Conservation (phyloP, 768 basidiomycete species). For the Boletus patriciae region DNA sequence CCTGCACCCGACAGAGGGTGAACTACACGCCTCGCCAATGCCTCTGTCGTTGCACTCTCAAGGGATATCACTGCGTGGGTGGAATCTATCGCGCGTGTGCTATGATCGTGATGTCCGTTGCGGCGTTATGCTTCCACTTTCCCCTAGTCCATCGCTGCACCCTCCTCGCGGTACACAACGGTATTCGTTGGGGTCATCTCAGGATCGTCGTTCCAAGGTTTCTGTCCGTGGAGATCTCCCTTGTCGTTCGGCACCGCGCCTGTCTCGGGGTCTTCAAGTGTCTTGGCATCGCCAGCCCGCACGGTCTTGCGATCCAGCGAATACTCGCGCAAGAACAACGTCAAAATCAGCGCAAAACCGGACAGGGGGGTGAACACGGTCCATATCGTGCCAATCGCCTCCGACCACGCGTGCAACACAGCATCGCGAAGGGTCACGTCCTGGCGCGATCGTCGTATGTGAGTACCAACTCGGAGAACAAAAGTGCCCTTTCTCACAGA, state of each 20-base stretch:
- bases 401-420: slow-evolving; percentile 62
- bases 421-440: slow-evolving; percentile 48
- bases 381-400: slow-evolving; percentile 66
- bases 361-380: slow-evolving; percentile 58
- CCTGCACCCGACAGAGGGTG: neutral
- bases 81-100: neutral
- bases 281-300: slow-evolving; percentile 31
- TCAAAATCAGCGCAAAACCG: slow-evolving; percentile 50
- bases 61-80: neutral
- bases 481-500: slow-evolving; percentile 8
- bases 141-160: neutral
- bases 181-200: neutral
- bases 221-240: too few relatives aligned
- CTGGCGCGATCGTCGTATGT: slow-evolving; percentile 28
- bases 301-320: slow-evolving; percentile 55
- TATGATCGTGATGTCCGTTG: neutral
- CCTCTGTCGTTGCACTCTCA: neutral
- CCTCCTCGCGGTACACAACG: neutral
- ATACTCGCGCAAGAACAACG: slow-evolving; percentile 60
- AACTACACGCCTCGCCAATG: neutral
- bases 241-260: neutral
- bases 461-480: neutral
- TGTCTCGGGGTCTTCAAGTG: slow-evolving; percentile 33
- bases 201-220: neutral
- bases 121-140: neutral